These are phyloP conservation scores for Podospora appendiculata DNA, from an alignment of 495 filamentous ascomycete genomes.

Conservation along the genomic window DNA sequence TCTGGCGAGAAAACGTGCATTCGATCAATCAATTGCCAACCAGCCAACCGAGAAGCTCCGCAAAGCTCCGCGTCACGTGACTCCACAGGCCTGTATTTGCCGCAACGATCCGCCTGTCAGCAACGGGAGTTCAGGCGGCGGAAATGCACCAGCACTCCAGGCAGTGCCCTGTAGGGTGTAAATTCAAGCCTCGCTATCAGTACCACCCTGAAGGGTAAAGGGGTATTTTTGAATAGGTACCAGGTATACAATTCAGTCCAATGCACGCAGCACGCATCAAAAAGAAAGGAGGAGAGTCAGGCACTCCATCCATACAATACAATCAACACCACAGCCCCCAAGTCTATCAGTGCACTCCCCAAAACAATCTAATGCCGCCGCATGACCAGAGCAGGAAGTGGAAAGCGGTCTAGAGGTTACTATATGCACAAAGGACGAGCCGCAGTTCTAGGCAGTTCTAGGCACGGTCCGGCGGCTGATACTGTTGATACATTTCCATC, in stretches of 20 bases:
- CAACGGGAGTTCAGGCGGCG: too few relatives aligned
- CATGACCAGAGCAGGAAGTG: constrained; percentile 13
- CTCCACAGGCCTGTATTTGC: background rate
- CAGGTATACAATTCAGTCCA: too few relatives aligned
- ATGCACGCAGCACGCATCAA: too few relatives aligned
- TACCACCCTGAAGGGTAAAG: too few relatives aligned
- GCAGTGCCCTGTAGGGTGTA: too few relatives aligned
- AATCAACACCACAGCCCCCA: background rate
- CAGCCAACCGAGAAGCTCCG: constrained; percentile 24
- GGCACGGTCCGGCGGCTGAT: constrained; percentile 12
- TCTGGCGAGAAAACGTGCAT: constrained; percentile 19
- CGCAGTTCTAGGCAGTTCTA: constrained; percentile 22
- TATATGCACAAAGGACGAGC: constrained; percentile 39
- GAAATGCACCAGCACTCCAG: too few relatives aligned
- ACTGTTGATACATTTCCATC: constrained; percentile 44
- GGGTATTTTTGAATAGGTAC: too few relatives aligned
- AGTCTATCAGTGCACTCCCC: too few relatives aligned
- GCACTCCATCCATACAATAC: too few relatives aligned
- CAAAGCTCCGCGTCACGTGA: constrained; percentile 25
- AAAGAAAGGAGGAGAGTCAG: too few relatives aligned
- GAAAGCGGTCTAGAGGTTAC: constrained; percentile 33
- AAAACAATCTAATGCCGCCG: too few relatives aligned
- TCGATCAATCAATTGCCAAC: background rate
- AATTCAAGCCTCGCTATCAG: too few relatives aligned
- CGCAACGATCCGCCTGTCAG: background rate